These are phyloP conservation scores for Kwoniella heveanensis DNA, from an alignment of 768 basidiomycete species.

Conservation along the genomic window DNA sequence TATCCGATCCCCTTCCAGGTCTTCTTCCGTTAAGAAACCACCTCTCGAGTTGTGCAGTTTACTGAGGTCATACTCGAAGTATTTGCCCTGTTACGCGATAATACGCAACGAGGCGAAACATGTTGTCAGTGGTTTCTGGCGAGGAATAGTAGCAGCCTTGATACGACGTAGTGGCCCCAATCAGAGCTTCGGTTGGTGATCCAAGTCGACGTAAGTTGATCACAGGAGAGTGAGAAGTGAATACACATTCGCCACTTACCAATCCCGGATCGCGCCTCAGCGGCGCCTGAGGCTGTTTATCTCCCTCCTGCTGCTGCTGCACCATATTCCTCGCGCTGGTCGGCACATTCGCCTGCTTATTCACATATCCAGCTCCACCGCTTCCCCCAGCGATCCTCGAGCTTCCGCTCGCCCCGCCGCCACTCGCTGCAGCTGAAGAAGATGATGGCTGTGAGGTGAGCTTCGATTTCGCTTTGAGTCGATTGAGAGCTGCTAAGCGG, in stretches of 20 bases:
- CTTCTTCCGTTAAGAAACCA: slow-evolving; percentile 89
- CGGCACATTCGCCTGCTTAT: slow-evolving; percentile 33
- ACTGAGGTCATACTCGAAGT: slow-evolving; percentile 95
- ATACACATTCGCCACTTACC: slow-evolving; percentile 27
- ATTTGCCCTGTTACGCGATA: slow-evolving; percentile 64
- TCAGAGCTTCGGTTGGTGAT: too few species aligned
- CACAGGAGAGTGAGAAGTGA: background rate
- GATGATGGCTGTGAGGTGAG: slow-evolving; percentile 20
- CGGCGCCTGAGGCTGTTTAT: slow-evolving; percentile 27
- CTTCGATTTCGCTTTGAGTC: slow-evolving; percentile 49
- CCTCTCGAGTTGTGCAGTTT: slow-evolving; percentile 98
- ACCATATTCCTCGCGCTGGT: slow-evolving; percentile 35
- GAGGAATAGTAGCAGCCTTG: too few species aligned
- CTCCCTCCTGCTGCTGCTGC: slow-evolving; percentile 30
- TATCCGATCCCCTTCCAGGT: slow-evolving; percentile 61
- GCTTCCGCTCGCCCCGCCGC: slow-evolving; percentile 3
- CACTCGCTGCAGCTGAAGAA: background rate
- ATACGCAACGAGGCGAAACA: background rate
- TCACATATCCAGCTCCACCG: slow-evolving; percentile 27
- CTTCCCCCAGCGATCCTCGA: slow-evolving; percentile 20
- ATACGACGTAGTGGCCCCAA: too few species aligned
- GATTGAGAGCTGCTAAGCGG: slow-evolving; percentile 47
- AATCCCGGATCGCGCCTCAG: slow-evolving; percentile 52
- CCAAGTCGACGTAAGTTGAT: background rate
- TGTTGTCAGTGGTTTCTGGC: too few species aligned